These are phyloP conservation scores for Setaria italica DNA, from an alignment of 202 grass and related monocot genomes.

Conservation along the genomic window DNA sequence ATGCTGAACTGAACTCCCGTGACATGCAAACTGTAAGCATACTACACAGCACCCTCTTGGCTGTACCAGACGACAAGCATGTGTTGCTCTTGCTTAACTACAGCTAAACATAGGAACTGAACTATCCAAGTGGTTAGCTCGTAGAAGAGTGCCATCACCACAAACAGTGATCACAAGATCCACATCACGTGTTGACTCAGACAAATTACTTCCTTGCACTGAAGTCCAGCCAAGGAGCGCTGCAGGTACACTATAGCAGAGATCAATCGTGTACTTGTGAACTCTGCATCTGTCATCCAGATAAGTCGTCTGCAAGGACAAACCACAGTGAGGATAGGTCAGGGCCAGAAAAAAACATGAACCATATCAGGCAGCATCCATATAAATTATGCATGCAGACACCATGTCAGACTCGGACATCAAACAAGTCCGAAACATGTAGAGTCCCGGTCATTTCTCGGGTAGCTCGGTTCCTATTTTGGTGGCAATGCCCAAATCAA, in stretches of 20 bases:
- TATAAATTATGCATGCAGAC: neutral
- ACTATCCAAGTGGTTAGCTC: constrained; percentile 71
- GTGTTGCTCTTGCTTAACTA: constrained; percentile 56
- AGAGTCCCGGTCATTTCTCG: neutral
- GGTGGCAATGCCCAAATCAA: no score
- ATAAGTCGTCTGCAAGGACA: constrained; percentile 59
- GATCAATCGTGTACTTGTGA: constrained; percentile 73
- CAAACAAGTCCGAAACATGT: neutral
- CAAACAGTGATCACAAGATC: constrained; percentile 84
- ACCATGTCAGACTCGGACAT: neutral
- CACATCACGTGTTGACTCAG: constrained; percentile 57
- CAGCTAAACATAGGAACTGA: constrained; percentile 66
- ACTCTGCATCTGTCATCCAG: constrained; percentile 77
- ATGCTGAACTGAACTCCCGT: constrained; percentile 50
- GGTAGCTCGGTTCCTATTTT: no score
- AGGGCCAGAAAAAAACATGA: neutral
- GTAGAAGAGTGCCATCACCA: constrained; percentile 82
- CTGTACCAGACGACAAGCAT: constrained; percentile 71
- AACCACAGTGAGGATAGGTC: neutral
- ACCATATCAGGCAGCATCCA: constrained; percentile 3
- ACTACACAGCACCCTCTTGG: constrained; percentile 15
- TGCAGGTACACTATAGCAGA: constrained; percentile 60
- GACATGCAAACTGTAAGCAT: constrained; percentile 63
- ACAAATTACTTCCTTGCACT: constrained; percentile 57
- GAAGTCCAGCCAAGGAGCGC: constrained; percentile 52